These are phyloP conservation scores for Bjerkandera adusta DNA, from an alignment of 1,284 basidiomycete genomes.

Conservation along the genomic window DNA sequence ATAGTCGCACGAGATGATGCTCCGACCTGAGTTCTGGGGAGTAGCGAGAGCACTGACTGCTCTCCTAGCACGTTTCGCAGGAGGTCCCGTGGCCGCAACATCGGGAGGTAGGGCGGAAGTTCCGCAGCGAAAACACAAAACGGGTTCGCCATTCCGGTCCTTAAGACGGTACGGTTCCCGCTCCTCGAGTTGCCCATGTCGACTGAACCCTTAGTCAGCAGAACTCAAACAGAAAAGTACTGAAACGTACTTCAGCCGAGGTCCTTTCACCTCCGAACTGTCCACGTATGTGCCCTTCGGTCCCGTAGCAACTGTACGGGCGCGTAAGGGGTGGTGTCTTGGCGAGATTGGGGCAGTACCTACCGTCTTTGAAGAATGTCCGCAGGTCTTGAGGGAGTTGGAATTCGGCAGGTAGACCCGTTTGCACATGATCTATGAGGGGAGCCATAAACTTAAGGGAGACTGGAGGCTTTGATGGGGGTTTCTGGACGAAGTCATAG, in stretches of 20 bases:
- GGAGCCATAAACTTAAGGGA: conserved; percentile 57
- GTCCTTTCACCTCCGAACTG: conserved; percentile 72
- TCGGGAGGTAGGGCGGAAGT: conserved; percentile 67
- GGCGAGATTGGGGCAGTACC: conserved; percentile 28
- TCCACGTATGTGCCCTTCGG: conserved; percentile 78
- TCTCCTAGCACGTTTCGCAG: conserved; percentile 52
- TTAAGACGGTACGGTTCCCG: conserved; percentile 87
- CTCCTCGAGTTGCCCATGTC: conserved; percentile 87
- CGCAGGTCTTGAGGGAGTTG: conserved; percentile 89
- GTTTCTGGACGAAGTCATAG: conserved; percentile 45
- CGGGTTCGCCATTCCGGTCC: conserved; percentile 79
- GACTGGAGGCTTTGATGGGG: conserved; percentile 58
- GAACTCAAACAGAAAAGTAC: conserved; percentile 23
- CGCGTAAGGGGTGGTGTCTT: not conserved
- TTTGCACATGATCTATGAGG: conserved; percentile 66
- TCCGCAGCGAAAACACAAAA: conserved; percentile 90
- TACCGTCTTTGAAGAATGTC: conserved; percentile 84
- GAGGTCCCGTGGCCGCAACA: conserved; percentile 45
- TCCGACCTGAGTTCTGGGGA: conserved; percentile 52
- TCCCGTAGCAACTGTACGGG: conserved; percentile 62
- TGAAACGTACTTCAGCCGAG: conserved; percentile 70
- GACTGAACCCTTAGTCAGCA: conserved; percentile 46
- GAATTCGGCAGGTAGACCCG: conserved; percentile 76
- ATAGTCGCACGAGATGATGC: conserved; percentile 93
- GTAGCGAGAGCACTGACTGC: conserved; percentile 27